Conservation (phyloP, 306 rosid genomes). For the Myrica gale region DNA sequence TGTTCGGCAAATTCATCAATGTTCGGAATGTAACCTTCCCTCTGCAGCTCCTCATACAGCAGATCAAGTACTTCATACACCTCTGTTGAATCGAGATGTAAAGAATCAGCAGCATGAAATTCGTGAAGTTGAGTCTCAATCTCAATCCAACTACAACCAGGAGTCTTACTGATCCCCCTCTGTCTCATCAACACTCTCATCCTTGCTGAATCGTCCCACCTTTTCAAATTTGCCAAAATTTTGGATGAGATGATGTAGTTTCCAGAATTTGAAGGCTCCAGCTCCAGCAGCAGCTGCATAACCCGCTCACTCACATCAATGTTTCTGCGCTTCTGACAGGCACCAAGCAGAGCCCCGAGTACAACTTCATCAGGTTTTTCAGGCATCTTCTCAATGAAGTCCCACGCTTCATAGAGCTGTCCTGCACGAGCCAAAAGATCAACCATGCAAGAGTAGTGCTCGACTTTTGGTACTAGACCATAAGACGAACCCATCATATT, state of each 20-base stretch:
- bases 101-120: conserved; percentile 73
- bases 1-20: conserved; percentile 34
- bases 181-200: conserved; percentile 81
- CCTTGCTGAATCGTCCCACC: conserved; percentile 88
- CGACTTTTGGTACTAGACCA: conserved; percentile 76
- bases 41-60: conserved; percentile 60
- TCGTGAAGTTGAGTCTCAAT: conserved; percentile 62
- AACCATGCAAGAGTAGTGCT: conserved; percentile 92
- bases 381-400: conserved; percentile 76
- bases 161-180: conserved; percentile 82
- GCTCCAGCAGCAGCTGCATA: conserved; percentile 59
- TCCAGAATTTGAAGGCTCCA: conserved; percentile 91
- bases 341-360: conserved; percentile 83
- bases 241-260: conserved; percentile 81
- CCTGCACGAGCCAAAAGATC: conserved; percentile 92
- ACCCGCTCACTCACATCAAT: conserved; percentile 65
- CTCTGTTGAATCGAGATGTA: conserved; percentile 35
- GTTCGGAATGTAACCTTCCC: conserved; percentile 75
- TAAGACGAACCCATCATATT: conserved; percentile 64
- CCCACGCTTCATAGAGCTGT: conserved; percentile 76
- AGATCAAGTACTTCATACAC: conserved; percentile 42
- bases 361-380: conserved; percentile 78
- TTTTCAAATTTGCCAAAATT: conserved; percentile 60
- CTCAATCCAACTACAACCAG: conserved; percentile 98
- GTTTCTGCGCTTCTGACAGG: conserved; percentile 68